A percentile compares a stretch with the other conserved stretches of the same genome.
Evolutionary conservation across 2,329 filamentous ascomycete species (phyloP).

Genomic region (Microdochium nivale): DNA sequence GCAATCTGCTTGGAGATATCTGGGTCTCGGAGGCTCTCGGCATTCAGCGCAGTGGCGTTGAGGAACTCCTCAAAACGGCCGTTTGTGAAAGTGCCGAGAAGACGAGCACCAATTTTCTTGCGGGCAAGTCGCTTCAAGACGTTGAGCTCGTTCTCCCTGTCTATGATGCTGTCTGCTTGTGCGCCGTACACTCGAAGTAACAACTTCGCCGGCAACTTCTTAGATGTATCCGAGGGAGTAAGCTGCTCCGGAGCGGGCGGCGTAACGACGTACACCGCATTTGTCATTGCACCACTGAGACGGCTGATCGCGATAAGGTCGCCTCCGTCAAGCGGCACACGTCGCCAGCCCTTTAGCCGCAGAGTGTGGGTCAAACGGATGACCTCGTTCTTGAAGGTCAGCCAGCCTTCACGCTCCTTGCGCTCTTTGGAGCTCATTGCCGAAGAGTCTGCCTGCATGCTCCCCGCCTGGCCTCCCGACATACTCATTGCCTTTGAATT

Average conservation of each 20-base stretch:
- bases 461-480: slow-evolving; percentile 39
- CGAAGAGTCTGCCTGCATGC: slow-evolving; percentile 27
- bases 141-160: slow-evolving; percentile 79
- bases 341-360: slow-evolving; percentile 83
- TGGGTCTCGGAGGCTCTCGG: slow-evolving; percentile 66
- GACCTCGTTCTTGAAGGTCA: slow-evolving; percentile 86
- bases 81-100: slow-evolving; percentile 88
- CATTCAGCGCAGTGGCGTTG: slow-evolving; percentile 71
- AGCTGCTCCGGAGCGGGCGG: slow-evolving; percentile 52
- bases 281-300: slow-evolving; percentile 86
- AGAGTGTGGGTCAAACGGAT: slow-evolving; percentile 83
- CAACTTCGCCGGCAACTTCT: slow-evolving; percentile 54
- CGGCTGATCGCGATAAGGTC: slow-evolving; percentile 62
- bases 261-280: slow-evolving; percentile 90
- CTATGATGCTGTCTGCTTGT: slow-evolving; percentile 91
- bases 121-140: slow-evolving; percentile 79
- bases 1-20: slow-evolving; percentile 89
- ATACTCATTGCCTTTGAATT: slow-evolving; percentile 85
- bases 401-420: slow-evolving; percentile 71
- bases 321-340: slow-evolving; percentile 64
- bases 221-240: slow-evolving; percentile 31
- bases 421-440: slow-evolving; percentile 36
- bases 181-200: slow-evolving; percentile 89
- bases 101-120: slow-evolving; percentile 85
- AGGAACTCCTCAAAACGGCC: slow-evolving; percentile 95